phyloP scores from a whole-genome alignment of 1,139 yeast species.

The Debaryomycetaceae sp. region DNA sequence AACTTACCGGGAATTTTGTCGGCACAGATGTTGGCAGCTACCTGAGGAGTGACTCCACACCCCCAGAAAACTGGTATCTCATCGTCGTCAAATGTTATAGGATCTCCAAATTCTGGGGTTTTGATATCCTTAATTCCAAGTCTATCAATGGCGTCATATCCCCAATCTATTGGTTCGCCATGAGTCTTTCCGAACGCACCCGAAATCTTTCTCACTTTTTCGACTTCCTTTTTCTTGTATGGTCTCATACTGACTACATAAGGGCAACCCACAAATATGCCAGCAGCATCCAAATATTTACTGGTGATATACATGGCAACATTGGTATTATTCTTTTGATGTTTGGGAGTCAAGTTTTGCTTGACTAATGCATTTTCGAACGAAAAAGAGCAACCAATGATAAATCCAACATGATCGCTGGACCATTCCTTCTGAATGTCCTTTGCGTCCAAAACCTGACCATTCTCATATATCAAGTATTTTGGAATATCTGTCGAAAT shows the following conservation, averaged over 20 bases:
- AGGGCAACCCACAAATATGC: constrained; percentile 23
- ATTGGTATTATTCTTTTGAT: constrained; percentile 6
- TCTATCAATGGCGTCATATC: constrained; percentile 25
- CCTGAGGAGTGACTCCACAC: constrained; percentile 37
- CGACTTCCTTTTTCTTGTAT: constrained; percentile 19
- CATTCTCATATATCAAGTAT: constrained; percentile 24
- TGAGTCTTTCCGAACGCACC: constrained; percentile 22
- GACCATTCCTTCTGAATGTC: constrained; percentile 22
- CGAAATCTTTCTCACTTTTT: constrained; percentile 21
- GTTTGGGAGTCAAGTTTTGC: constrained; percentile 21
- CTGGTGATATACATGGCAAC: constrained; percentile 16
- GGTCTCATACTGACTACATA: constrained; percentile 39
- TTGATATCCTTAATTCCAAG: constrained; percentile 22
- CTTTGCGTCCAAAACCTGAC: constrained; percentile 16
- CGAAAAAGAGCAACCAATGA: constrained; percentile 34
- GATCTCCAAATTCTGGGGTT: constrained; percentile 25
- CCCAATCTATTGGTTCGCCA: constrained; percentile 37
- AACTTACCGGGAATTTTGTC: constrained; percentile 18
- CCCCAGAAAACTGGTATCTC: constrained; percentile 39
- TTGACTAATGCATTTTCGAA: constrained; percentile 25
- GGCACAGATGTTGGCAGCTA: constrained; percentile 22
- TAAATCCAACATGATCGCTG: constrained; percentile 25
- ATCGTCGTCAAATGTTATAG: constrained; percentile 16
- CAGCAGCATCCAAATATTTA: constrained; percentile 22
- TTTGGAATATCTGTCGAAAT: constrained; percentile 25